These are phyloP conservation scores for Hydnomerulius pinastri DNA, from an alignment of 768 basidiomycete genomes.

Conservation along the genomic window DNA sequence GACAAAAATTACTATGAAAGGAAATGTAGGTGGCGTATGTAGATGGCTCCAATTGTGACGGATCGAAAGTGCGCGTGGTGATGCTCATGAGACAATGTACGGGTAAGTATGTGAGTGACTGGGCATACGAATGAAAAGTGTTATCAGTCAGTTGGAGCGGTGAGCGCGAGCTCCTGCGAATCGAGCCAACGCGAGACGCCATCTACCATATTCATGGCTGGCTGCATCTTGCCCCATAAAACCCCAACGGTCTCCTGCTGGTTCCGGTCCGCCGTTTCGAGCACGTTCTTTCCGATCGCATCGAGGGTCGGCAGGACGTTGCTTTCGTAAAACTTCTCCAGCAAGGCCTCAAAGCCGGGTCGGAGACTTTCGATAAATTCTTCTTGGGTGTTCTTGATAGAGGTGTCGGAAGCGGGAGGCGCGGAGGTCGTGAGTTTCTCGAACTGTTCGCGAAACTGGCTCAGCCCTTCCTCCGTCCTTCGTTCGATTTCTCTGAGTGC, in stretches of 20 bases:
- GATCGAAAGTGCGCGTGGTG: no score
- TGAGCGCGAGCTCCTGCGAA: constrained; percentile 26
- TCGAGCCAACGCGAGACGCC: constrained; percentile 32
- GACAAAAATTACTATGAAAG: constrained; percentile 12
- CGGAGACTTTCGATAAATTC: constrained; percentile 20
- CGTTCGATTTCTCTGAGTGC: constrained; percentile 15
- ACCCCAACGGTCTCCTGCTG: constrained; percentile 23
- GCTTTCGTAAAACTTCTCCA: constrained; percentile 25
- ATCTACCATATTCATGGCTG: constrained; percentile 33
- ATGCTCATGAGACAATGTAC: no score
- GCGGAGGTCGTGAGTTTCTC: constrained; percentile 14
- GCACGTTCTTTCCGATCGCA: constrained; percentile 8
- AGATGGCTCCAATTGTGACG: not conserved
- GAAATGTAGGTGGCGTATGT: constrained; percentile 2
- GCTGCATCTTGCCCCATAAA: constrained; percentile 29
- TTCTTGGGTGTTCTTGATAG: constrained; percentile 3
- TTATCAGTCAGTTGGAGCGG: constrained; percentile 16
- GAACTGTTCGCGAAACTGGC: constrained; percentile 18
- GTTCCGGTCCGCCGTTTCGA: constrained; percentile 17
- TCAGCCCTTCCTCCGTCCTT: constrained; percentile 14
- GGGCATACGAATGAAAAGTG: no score
- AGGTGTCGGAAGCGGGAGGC: not conserved
- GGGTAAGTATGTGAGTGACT: no score
- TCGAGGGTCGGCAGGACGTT: constrained; percentile 23
- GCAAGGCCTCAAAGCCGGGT: constrained; percentile 16